A percentile compares a stretch with the other conserved stretches of the same genome.
Conservation (phyloP, 108 stramenopile genomes). For the Nannochloropsis oceanica region DNA sequence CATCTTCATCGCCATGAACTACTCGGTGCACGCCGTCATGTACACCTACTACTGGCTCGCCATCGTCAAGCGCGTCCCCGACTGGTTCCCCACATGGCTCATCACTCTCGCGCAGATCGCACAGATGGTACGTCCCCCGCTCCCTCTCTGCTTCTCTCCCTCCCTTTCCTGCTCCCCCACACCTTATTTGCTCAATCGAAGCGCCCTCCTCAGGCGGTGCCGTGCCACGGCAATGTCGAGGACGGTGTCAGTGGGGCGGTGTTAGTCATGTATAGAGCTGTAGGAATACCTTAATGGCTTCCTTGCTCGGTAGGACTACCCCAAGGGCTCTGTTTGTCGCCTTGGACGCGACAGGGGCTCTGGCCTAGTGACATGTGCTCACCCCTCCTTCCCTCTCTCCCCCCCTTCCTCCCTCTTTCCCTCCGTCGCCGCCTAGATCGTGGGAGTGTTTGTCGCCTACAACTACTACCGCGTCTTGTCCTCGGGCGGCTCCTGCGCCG, state of each 20-base stretch:
- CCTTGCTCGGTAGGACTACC: too few species aligned
- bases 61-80: conserved; percentile 1
- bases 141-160: not conserved
- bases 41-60: conserved; percentile 89
- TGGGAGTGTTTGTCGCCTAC: conserved; percentile 28
- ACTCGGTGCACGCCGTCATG: conserved; percentile 95
- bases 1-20: conserved; percentile 78
- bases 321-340: too few species aligned
- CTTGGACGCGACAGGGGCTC: too few species aligned
- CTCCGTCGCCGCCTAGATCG: not conserved
- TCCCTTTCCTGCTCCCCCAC: not conserved
- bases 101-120: conserved; percentile 38
- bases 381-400: too few species aligned
- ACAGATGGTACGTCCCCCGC: conserved; percentile 29
- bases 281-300: too few species aligned
- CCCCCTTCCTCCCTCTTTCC: not conserved
- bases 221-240: too few species aligned
- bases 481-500: not conserved
- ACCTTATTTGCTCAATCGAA: not conserved
- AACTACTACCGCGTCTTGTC: not conserved
- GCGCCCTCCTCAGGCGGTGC: too few species aligned
- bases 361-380: too few species aligned
- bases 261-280: too few species aligned
- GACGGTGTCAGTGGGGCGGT: too few species aligned
- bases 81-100: conserved; percentile 15